Evolutionary conservation across 306 rosid genomes (phyloP).

Genomic region (Prosopis cineraria): DNA sequence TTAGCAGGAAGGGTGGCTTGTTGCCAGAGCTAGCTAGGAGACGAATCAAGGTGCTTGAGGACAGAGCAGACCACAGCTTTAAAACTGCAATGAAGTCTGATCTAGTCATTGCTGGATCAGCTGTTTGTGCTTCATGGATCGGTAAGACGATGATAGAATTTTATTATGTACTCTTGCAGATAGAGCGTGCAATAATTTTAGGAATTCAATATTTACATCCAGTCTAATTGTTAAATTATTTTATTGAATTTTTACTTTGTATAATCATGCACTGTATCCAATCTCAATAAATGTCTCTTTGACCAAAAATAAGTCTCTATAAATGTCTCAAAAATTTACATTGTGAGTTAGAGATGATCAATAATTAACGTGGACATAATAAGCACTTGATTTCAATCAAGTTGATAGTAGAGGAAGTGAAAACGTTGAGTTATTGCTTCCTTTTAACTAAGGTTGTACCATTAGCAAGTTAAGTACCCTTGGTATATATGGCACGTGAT

Average conservation of each 20-base stretch:
- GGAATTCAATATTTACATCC: slow-evolving; percentile 5
- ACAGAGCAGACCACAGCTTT: slow-evolving; percentile 71
- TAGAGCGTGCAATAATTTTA: background rate
- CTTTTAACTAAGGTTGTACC: background rate
- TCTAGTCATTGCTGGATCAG: slow-evolving; percentile 90
- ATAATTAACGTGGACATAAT: background rate
- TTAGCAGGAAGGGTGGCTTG: slow-evolving; percentile 91
- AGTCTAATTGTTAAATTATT: background rate
- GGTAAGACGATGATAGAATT: slow-evolving; percentile 54
- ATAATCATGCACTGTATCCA: background rate
- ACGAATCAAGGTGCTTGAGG: slow-evolving; percentile 81
- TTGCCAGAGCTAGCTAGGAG: slow-evolving; percentile 85
- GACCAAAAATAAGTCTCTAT: too few relatives aligned
- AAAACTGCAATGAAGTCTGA: slow-evolving; percentile 74
- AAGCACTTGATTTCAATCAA: background rate
- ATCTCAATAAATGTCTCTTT: background rate
- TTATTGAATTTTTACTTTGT: background rate
- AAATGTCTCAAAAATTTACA: background rate
- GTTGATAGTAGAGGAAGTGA: background rate
- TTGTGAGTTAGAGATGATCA: background rate
- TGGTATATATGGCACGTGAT: background rate
- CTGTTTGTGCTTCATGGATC: slow-evolving; percentile 92
- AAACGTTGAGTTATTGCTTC: background rate
- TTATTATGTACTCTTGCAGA: background rate
- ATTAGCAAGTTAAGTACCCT: slow-evolving; percentile 2